phyloP scores from a whole-genome alignment of 2,329 filamentous ascomycete genomes.

The Pseudocercospora crystallina region DNA sequence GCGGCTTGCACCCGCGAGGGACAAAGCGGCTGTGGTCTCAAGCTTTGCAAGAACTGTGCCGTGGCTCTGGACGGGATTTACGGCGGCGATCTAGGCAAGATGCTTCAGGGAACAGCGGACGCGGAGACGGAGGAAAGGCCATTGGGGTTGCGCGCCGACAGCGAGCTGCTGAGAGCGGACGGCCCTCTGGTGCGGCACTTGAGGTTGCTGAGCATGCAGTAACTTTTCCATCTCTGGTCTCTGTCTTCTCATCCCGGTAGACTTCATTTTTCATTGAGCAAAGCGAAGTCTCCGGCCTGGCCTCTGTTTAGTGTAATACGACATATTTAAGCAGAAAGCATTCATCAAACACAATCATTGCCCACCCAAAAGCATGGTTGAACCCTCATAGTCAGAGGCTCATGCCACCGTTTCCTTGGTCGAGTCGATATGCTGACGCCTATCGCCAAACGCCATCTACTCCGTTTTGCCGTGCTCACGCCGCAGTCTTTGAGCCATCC shows the following conservation, averaged over 20 bases:
- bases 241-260: too few species aligned
- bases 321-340: not conserved
- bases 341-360: not conserved
- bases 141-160: slow-evolving; percentile 36
- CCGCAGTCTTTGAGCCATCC: slow-evolving; percentile 44
- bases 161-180: slow-evolving; percentile 34
- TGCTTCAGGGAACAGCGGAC: slow-evolving; percentile 25
- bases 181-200: slow-evolving; percentile 31
- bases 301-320: not conserved
- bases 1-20: slow-evolving; percentile 1
- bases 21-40: slow-evolving; percentile 32
- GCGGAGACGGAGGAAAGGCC: slow-evolving; percentile 13
- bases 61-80: slow-evolving; percentile 20
- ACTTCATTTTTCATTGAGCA: too few species aligned
- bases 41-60: slow-evolving; percentile 34
- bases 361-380: not conserved
- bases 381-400: not conserved
- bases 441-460: too few species aligned
- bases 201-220: slow-evolving; percentile 4
- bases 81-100: slow-evolving; percentile 25
- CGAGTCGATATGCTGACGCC: too few species aligned
- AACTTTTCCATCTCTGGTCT: not conserved
- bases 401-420: too few species aligned
- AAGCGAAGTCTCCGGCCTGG: not conserved
- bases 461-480: not conserved